A percentile compares a stretch with the other conserved stretches of the same genome.
Conservation (phyloP, 2,329 filamentous ascomycete genomes). For the Conoideocrella luteorostrata region DNA sequence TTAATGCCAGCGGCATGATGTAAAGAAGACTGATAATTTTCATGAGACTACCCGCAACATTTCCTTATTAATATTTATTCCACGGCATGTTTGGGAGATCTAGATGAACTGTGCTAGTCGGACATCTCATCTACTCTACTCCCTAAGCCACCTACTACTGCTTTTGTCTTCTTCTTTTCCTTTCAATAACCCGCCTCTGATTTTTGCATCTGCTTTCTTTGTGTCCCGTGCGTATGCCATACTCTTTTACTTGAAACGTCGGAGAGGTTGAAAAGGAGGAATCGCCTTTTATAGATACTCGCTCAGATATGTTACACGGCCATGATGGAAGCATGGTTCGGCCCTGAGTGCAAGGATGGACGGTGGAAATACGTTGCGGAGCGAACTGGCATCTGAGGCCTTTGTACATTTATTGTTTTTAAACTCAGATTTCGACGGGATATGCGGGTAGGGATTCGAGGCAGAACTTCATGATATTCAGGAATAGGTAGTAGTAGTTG, state of each 20-base stretch:
- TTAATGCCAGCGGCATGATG: constrained; percentile 40
- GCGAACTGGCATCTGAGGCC: constrained; percentile 14
- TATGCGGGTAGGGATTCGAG: constrained; percentile 2
- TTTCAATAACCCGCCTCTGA: constrained; percentile 6
- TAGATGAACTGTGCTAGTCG: constrained; percentile 2
- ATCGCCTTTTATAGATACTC: constrained; percentile 17
- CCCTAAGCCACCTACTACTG: constrained; percentile 5
- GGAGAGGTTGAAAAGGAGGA: constrained; percentile 17
- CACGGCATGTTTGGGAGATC: background rate
- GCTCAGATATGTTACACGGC: no score
- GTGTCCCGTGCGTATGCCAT: constrained; percentile 17
- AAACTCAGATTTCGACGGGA: constrained; percentile 8
- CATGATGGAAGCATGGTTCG: no score
- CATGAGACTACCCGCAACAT: constrained; percentile 1
- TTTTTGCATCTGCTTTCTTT: constrained; percentile 4
- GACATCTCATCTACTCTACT: background rate
- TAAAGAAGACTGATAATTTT: constrained; percentile 18
- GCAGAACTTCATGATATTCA: background rate
- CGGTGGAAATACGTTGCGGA: no score
- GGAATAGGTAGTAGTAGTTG: background rate
- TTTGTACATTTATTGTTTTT: constrained; percentile 26
- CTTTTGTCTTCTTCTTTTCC: constrained; percentile 16
- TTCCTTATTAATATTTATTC: constrained; percentile 10
- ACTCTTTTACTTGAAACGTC: constrained; percentile 15
- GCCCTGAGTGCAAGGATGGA: no score